Percentiles rank a stretch among this genome's conserved stretches.
These are phyloP conservation scores for Creolimax fragrantissima DNA, from an alignment of 78 protist genomes.

Conservation along the genomic window DNA sequence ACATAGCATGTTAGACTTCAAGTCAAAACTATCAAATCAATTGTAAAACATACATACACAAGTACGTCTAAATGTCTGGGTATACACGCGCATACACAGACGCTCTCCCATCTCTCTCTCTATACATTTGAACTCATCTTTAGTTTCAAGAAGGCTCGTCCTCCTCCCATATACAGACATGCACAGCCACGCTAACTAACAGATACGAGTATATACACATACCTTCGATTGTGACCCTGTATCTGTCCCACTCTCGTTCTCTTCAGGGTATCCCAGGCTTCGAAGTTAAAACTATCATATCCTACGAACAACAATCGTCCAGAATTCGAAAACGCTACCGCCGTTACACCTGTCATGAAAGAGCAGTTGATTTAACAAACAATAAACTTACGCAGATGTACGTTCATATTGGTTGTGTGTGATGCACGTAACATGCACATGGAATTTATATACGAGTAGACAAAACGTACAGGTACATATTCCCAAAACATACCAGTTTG, in stretches of 20 bases:
- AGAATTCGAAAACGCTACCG: slow-evolving; percentile 71
- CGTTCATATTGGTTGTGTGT: too few relatives aligned
- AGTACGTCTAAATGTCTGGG: too few relatives aligned
- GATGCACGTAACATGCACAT: too few relatives aligned
- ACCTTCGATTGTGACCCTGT: slow-evolving; percentile 64
- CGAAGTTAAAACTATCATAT: slow-evolving; percentile 77
- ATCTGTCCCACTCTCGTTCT: slow-evolving; percentile 62
- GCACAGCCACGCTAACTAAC: background rate
- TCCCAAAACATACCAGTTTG: slow-evolving; percentile 65
- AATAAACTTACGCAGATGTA: background rate
- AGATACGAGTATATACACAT: background rate
- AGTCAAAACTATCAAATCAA: too few relatives aligned
- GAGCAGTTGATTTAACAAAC: background rate
- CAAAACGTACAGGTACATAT: too few relatives aligned
- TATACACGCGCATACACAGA: too few relatives aligned
- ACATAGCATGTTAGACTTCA: too few relatives aligned
- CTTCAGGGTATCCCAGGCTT: slow-evolving; percentile 88
- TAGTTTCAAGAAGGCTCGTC: too few relatives aligned
- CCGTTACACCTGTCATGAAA: slow-evolving; percentile 35
- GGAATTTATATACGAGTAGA: too few relatives aligned
- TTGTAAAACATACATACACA: too few relatives aligned
- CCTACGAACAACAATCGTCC: slow-evolving; percentile 76
- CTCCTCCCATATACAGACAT: background rate
- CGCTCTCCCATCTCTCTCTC: too few relatives aligned
- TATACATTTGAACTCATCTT: too few relatives aligned